Base-by-base conservation (phyloP, 495 filamentous ascomycete species). In the Sabuloglossum arenarium region DNA sequence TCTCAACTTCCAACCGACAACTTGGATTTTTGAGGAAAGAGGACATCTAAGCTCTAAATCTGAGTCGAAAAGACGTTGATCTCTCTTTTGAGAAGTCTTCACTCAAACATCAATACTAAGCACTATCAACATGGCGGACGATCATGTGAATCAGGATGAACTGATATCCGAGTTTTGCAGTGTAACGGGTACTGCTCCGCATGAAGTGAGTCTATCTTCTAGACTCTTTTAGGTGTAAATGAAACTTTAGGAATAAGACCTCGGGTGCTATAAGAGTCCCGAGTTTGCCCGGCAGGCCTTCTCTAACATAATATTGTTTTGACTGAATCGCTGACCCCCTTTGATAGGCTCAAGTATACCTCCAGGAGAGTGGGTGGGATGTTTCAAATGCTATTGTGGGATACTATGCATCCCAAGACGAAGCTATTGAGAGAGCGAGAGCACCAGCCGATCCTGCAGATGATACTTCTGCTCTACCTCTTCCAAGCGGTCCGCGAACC, bases 121-220 rank as follows among this genome's bases (percentile, higher is more conserved):
- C 37, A 47, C 24, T 47, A 31, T 45, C 57, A 58, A 58, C 56
- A 80, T 80, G 76, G 73, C 71, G 23, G 77, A 79, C 68, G 68
- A 68, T 63, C 70, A 71, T 64, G 60, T 66, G 31, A 75, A 81
- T 61, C 80, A 80, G 57, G 82, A 89, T 66, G 73, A 75, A 61
- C 68, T 85, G 57, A 79, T 91, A 58, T 75, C 76, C 60, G 72
- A 83, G 66, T 88, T 95, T 68, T 79, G 79, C 65, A 70, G 70
- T 53, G 71, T 94, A 62, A 90, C 88, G 2, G 79, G 81, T 24
- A 73, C 76, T 21, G 67, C 73, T 10, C 66, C 82, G 4, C 69
- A 79, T 39, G 74, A 81, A 65, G 88, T 90, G 74, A 63, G 71
- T 60, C 59, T 27, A 23, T 9, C 11, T 32, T 21, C 4, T 30